Percentiles rank a stretch among this genome's conserved stretches.
Evolutionary conservation across 495 filamentous ascomycete genomes (phyloP).

Genomic region (Aspergillus saccharolyticus): DNA sequence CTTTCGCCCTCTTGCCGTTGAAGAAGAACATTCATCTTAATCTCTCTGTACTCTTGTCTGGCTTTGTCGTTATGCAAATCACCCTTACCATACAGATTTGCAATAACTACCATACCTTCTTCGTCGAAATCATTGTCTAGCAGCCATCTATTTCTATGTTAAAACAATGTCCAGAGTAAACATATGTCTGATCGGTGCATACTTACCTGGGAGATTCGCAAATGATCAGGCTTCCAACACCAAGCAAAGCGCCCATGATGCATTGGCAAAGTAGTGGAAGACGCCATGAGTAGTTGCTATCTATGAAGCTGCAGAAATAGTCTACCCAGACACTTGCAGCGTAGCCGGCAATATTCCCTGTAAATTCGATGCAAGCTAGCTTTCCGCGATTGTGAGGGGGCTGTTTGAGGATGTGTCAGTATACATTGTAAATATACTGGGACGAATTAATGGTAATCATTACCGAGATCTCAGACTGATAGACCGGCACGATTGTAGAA

Average conservation of each 20-base stretch:
- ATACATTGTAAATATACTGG: not conserved
- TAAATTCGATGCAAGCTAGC: constrained; percentile 96
- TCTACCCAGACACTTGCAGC: constrained; percentile 97
- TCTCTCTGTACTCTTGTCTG: constrained; percentile 91
- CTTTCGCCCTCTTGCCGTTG: constrained; percentile 92
- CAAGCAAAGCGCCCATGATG: constrained; percentile 83
- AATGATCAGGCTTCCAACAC: constrained; percentile 81
- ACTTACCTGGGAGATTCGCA: constrained; percentile 89
- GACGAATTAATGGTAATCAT: not conserved
- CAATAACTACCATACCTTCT: constrained; percentile 96
- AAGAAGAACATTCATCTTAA: constrained; percentile 94
- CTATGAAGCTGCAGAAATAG: constrained; percentile 91
- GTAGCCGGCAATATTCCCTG: constrained; percentile 93
- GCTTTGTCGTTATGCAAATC: constrained; percentile 90
- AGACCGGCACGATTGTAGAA: constrained; percentile 95
- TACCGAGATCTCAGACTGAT: constrained; percentile 87
- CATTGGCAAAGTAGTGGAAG: constrained; percentile 89
- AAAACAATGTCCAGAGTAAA: constrained; percentile 1
- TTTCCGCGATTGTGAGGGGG: constrained; percentile 94
- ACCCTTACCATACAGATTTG: constrained; percentile 91
- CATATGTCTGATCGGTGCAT: not conserved
- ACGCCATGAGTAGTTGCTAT: constrained; percentile 83
- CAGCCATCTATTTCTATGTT: constrained; percentile 64
- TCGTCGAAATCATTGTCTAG: constrained; percentile 97
- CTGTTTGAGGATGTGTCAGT: constrained; percentile 24